Evolutionary conservation across 176 grass and related monocot species (phyloP).

Genomic region (Chrysopogon serrulatus): DNA sequence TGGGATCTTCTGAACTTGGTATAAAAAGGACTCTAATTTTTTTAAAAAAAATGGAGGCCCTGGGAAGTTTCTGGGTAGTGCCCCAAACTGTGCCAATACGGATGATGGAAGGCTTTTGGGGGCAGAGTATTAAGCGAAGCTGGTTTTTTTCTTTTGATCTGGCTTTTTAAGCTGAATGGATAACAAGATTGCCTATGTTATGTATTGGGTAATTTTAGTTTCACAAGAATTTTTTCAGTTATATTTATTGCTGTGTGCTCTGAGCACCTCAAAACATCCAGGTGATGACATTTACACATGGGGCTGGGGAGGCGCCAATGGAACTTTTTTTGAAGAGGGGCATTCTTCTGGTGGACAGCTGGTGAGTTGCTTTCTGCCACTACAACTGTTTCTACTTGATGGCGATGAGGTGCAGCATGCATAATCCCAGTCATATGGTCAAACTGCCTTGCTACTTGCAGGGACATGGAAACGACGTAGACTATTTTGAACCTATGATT

Average conservation of each 20-base stretch:
- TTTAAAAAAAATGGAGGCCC: background rate
- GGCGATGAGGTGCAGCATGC: background rate
- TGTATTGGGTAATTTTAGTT: background rate
- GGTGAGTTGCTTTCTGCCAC: constrained; percentile 41
- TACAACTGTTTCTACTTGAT: constrained; percentile 7
- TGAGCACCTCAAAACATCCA: constrained; percentile 39
- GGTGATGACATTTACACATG: constrained; percentile 82
- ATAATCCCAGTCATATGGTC: background rate
- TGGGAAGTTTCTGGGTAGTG: background rate
- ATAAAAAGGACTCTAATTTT: background rate
- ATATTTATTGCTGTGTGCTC: constrained; percentile 4
- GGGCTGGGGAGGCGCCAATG: constrained; percentile 94
- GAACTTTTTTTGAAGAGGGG: constrained; percentile 82
- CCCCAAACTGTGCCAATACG: background rate
- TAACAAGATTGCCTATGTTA: background rate
- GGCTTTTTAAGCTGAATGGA: background rate
- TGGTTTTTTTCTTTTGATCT: background rate
- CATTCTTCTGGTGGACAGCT: constrained; percentile 91
- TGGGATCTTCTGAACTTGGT: background rate
- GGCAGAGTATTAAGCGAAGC: background rate
- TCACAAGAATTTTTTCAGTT: background rate
- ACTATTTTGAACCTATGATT: constrained; percentile 71
- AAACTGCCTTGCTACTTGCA: constrained; percentile 28
- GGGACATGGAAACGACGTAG: constrained; percentile 82
- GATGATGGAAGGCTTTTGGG: background rate